Evolutionary conservation across 2,329 filamentous ascomycete species (phyloP), one percentile per base, ranked within the genome.

Genomic region (Bipolaris sorokiniana): DNA sequence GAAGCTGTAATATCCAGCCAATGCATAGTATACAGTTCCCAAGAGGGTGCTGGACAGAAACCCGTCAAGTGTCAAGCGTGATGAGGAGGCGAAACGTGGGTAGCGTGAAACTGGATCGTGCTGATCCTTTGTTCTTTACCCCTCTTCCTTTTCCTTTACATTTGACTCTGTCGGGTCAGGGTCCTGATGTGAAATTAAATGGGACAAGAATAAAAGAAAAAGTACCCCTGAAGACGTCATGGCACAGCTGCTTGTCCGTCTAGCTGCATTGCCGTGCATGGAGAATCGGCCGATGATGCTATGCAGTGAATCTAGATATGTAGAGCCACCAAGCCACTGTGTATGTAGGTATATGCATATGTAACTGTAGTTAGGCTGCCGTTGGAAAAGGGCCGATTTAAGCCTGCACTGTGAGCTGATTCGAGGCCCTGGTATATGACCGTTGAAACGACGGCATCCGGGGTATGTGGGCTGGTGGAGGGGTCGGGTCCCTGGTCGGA

Each of bases 1-100:
- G 34, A 73, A 73, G 58, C 49, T 74, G 45, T 72, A 65, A 26
- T 36, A 37, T 23, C 16, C 26, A 22, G 11, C 34, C 10, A 44
- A 36, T 1, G 18, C 28, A 44, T 57, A 18, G 49, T 5, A 23
- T 34, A 16, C 42, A 42, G 31, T 22, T 33, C 47, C 26, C n/a
- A n/a, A 34, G 18, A 33, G 38, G 23, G 18, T 40, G 22, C 26
- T 33, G 16, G 36, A 45, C 33, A 18, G 50, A 49, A 48, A 45
- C 45, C 50, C 48, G 50, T 57, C 54, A 57, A 48, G 38, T 57
- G 50, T 49, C 26, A 46, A 49, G 16, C n/a, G 26, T 36, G 54
- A 33, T 20, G 23, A 18, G 10, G 36, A 46, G 28, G 16, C 41
- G 18, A 48, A 54, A 54, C 45, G 54, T 33, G 50, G 54, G 54